These are phyloP conservation scores for Hypoxylon cercidicola DNA, from an alignment of 495 filamentous ascomycete species.

Conservation along the genomic window DNA sequence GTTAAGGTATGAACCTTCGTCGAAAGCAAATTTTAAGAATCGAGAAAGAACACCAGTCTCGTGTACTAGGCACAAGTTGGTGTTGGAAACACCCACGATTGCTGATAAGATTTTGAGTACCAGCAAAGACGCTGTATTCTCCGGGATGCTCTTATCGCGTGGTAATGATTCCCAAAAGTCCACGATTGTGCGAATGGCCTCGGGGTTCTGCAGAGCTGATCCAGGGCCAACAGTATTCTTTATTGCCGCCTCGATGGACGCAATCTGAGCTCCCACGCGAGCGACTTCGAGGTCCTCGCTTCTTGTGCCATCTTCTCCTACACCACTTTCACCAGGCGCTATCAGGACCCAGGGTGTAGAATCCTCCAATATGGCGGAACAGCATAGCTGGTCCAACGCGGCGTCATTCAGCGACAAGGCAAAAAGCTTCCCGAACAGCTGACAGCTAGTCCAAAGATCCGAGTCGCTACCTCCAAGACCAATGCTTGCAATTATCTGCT, in stretches of 20 bases:
- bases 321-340: conserved; percentile 41
- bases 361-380: conserved; percentile 46
- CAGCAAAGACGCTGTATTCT: conserved; percentile 66
- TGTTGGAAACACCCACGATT: conserved; percentile 68
- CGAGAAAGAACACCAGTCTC: conserved; percentile 77
- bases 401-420: conserved; percentile 84
- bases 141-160: conserved; percentile 49
- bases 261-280: conserved; percentile 39
- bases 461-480: conserved; percentile 67
- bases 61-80: conserved; percentile 82
- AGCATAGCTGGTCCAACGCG: conserved; percentile 64
- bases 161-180: conserved; percentile 73
- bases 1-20: conserved; percentile 54
- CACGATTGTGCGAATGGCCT: conserved; percentile 70
- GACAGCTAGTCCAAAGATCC: conserved; percentile 71
- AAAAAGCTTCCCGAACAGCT: conserved; percentile 86
- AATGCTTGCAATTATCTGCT: conserved; percentile 71
- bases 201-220: conserved; percentile 68
- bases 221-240: conserved; percentile 61
- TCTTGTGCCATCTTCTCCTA: conserved; percentile 30
- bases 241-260: conserved; percentile 54
- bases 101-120: conserved; percentile 65
- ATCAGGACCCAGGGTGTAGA: conserved; percentile 49
- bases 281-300: conserved; percentile 36
- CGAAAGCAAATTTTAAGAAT: conserved; percentile 76